Base-by-base conservation (phyloP, 805 yeast species). In the Ogataea methanolica region DNA sequence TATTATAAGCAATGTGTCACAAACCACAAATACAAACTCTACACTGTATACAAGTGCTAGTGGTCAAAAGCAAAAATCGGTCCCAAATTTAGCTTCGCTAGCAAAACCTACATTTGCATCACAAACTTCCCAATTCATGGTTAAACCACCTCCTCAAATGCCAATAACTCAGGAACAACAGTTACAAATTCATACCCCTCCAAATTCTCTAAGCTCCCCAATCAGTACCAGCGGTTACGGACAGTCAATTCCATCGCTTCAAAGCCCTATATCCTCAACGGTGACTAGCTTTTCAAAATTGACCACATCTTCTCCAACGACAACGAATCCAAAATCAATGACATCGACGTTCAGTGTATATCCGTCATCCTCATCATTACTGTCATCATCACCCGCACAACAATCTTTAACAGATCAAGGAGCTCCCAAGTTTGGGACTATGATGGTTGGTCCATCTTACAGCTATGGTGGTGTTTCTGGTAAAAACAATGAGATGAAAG, bases 181-280 rank as follows among this genome's bases (percentile, higher is more conserved):
- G 12, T 26, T 9, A 26, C 31, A 26, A 26, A 9, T 26, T 1
- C 11, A 26, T 26, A 26, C 31, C 9, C 31, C 31, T 26, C 31
- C 31, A 26, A 26, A 26, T 26, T 26, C 35, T n/a, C 26, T 33
- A 8, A 6, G 26, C 2, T 23, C 41, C 16, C 19, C 41, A 15
- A 9, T 21, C 23, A 17, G 11, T 17, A 23, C 29, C 22, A 35
- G 31, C 29, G 16, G 33, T 15, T 31, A 23, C 33, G 8, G 21
- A n/a, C 16, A 21, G 11, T 26, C 31, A 33, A 16, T 21, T 4
- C 39, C 19, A 36, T 39, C 34, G 29, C 46, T 46, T 29, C 48
- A 46, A 39, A 54, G 57, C 37, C 62, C 62, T 7, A 46, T 59
- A 33, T 51, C 60, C 6, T 36, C 60, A 8, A 52, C 61, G 9